phyloP scores from a whole-genome alignment of 345 rosid species.

The Arabis hirsuta region DNA sequence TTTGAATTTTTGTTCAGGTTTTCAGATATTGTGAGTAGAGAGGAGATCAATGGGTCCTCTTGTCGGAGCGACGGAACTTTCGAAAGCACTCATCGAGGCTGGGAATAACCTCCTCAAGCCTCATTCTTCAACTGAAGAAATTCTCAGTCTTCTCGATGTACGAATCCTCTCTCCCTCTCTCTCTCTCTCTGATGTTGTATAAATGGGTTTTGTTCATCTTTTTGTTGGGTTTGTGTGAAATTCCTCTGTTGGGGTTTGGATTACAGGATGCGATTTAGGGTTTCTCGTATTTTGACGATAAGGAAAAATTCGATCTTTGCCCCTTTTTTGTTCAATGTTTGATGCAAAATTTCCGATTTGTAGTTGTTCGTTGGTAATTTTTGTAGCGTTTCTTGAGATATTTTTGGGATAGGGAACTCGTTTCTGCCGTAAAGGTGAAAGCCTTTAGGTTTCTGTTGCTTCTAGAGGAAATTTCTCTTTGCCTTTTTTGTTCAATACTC shows the following conservation, averaged over 20 bases:
- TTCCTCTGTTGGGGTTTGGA: conserved; percentile 21
- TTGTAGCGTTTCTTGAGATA: neutral
- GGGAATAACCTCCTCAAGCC: conserved; percentile 60
- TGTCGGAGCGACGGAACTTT: conserved; percentile 42
- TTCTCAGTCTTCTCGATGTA: conserved; percentile 66
- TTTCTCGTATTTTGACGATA: conserved; percentile 9
- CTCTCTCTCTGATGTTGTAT: neutral
- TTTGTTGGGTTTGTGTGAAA: conserved; percentile 23
- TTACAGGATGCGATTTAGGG: conserved; percentile 37
- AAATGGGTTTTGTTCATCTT: conserved; percentile 15
- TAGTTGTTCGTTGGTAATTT: neutral
- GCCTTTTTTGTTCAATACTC: conserved; percentile 6
- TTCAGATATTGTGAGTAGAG: neutral
- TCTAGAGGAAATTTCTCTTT: neutral
- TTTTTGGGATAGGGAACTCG: neutral
- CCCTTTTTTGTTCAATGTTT: neutral
- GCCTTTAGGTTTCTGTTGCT: conserved; percentile 15
- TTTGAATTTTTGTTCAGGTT: conserved; percentile 10
- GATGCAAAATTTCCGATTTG: neutral
- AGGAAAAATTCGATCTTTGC: neutral
- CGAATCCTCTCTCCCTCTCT: conserved; percentile 21
- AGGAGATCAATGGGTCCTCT: conserved; percentile 52
- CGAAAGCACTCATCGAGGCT: conserved; percentile 57
- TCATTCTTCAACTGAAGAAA: conserved; percentile 54
- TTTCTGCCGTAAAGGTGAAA: conserved; percentile 15